These are phyloP conservation scores for Erythrobasidium hasegawianum DNA, from an alignment of 1,284 basidiomycete genomes.

Conservation along the genomic window DNA sequence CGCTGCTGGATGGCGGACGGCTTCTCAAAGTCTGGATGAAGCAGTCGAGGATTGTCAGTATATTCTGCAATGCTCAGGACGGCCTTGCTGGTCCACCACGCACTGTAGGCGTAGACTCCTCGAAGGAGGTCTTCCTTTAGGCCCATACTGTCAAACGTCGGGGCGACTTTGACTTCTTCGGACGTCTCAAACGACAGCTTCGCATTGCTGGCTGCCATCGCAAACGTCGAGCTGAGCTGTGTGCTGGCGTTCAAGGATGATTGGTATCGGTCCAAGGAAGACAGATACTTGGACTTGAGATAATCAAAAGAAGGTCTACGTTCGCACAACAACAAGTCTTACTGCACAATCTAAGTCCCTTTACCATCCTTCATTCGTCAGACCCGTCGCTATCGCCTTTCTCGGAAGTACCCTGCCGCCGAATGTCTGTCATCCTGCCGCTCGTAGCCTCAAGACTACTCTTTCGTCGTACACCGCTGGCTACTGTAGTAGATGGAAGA, in stretches of 20 bases:
- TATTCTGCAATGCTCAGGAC: not conserved
- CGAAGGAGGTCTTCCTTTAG: conserved; percentile 93
- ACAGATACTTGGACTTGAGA: too few species aligned
- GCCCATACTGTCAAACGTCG: conserved; percentile 45
- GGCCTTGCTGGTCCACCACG: conserved; percentile 48
- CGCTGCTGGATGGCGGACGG: conserved; percentile 98
- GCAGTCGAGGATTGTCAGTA: not conserved
- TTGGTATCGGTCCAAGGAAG: too few species aligned
- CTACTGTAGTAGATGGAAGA: too few species aligned
- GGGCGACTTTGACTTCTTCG: conserved; percentile 72
- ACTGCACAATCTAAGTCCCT: too few species aligned
- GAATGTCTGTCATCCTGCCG: not conserved
- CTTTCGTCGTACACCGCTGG: conserved; percentile 12
- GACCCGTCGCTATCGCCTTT: too few species aligned
- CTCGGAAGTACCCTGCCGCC: not conserved
- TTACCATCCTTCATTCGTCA: too few species aligned
- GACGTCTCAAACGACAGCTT: conserved; percentile 98
- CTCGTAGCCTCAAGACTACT: conserved; percentile 8
- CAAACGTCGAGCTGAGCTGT: too few species aligned
- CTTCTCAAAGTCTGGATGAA: conserved; percentile 86
- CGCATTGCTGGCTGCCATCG: conserved; percentile 43
- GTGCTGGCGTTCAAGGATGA: too few species aligned
- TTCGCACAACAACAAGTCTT: too few species aligned
- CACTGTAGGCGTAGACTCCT: conserved; percentile 98
- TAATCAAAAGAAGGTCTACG: too few species aligned